Percentiles rank a stretch among this genome's conserved stretches.
phyloP scores from a whole-genome alignment of 331 rosid species.

The Pyrus hybrid region DNA sequence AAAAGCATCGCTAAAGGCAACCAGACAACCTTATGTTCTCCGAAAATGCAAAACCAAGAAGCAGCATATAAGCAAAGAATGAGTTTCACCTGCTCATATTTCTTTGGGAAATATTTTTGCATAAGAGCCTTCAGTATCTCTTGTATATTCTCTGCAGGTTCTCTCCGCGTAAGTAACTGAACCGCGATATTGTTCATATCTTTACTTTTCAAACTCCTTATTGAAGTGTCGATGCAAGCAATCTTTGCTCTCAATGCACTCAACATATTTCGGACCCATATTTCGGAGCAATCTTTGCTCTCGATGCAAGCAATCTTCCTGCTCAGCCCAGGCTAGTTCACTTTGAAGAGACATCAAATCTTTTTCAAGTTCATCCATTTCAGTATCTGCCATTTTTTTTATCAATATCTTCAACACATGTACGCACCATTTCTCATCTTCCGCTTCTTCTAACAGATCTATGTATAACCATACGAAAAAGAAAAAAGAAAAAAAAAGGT shows the following conservation, averaged over 20 bases:
- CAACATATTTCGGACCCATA: too few relatives aligned
- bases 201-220: constrained; percentile 34
- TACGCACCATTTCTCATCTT: constrained; percentile 47
- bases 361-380: constrained; percentile 52
- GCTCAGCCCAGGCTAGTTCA: constrained; percentile 43
- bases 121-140: constrained; percentile 46
- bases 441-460: constrained; percentile 56
- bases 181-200: constrained; percentile 13
- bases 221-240: constrained; percentile 24
- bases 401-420: constrained; percentile 51
- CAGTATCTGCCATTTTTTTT: constrained; percentile 43
- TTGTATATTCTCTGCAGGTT: constrained; percentile 44
- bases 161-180: constrained; percentile 24
- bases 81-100: constrained; percentile 40
- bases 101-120: constrained; percentile 22
- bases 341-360: constrained; percentile 42
- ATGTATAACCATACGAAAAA: neutral
- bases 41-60: neutral
- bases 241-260: constrained; percentile 48
- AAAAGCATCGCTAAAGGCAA: neutral
- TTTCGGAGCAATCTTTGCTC: too few relatives aligned
- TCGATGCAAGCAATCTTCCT: constrained; percentile 48
- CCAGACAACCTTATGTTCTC: neutral
- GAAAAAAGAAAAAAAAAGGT: neutral
- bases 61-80: neutral